Conservation (phyloP, 192 early-diverging fungal species). For the Coemansia sp. region DNA sequence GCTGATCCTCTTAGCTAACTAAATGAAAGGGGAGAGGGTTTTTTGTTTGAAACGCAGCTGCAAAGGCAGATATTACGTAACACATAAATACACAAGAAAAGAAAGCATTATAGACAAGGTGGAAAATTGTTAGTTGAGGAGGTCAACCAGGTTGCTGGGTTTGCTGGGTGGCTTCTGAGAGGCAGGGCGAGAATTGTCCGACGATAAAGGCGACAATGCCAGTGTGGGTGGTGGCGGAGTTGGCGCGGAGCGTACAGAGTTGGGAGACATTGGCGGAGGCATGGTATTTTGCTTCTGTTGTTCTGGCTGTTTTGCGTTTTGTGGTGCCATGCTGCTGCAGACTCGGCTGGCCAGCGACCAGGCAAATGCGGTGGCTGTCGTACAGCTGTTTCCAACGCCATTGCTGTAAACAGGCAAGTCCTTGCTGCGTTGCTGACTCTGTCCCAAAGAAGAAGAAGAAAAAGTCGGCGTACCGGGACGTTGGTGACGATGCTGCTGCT, state of each 20-base stretch:
- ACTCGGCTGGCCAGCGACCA: conserved; percentile 5
- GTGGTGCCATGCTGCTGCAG: background rate
- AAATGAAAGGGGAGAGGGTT: too few species aligned
- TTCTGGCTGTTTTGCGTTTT: background rate
- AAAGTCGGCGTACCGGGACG: background rate
- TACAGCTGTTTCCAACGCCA: background rate
- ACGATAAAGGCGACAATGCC: background rate
- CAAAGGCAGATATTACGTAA: background rate
- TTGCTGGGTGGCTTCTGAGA: background rate
- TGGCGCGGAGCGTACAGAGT: background rate
- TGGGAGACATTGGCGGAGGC: background rate
- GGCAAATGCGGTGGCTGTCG: background rate
- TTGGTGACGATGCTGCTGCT: background rate
- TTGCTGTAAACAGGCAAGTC: background rate
- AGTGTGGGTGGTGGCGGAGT: background rate
- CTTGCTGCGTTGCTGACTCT: background rate
- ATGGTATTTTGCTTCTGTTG: background rate
- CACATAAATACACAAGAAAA: background rate
- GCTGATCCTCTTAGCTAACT: conserved; percentile 43
- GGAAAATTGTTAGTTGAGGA: conserved; percentile 24
- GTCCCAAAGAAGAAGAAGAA: background rate
- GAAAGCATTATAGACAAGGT: conserved; percentile 5
- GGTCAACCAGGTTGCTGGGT: conserved; percentile 16
- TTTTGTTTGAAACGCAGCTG: too few species aligned
- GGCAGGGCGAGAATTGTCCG: background rate